A percentile compares a stretch with the other conserved stretches of the same genome.
Conservation (phyloP, 495 filamentous ascomycete species). For the Chaetomium cochliodes region DNA sequence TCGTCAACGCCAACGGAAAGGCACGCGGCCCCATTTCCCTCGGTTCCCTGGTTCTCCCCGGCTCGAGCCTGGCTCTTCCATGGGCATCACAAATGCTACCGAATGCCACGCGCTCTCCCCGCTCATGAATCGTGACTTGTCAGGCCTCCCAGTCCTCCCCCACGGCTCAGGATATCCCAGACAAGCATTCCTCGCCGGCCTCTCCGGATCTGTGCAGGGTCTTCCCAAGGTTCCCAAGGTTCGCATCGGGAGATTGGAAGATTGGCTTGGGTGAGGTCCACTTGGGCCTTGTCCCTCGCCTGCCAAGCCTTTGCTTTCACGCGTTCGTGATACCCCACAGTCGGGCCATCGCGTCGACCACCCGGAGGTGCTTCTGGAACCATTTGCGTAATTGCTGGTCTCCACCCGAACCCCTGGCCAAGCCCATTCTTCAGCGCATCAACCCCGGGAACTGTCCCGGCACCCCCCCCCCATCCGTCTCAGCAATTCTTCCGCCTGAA, state of each 20-base stretch:
- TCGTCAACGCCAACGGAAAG: not conserved
- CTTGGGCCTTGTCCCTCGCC: not conserved
- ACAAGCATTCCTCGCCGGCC: not conserved
- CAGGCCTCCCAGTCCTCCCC: not conserved
- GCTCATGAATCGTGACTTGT: not conserved
- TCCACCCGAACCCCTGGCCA: conserved; percentile 15
- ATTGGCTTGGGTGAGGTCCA: not conserved
- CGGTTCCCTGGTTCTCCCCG: not conserved
- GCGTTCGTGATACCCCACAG: conserved; percentile 19
- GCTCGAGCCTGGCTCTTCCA: not conserved
- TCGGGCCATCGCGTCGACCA: conserved; percentile 21
- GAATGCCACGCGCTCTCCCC: not conserved
- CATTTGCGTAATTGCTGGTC: conserved; percentile 20
- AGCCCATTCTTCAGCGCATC: conserved; percentile 19
- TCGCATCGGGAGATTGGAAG: not conserved
- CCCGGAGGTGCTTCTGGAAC: conserved; percentile 18
- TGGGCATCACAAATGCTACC: not conserved
- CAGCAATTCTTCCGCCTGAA: conserved; percentile 37
- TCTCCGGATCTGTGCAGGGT: not conserved
- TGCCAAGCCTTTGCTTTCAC: conserved; percentile 16
- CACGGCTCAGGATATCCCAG: no score
- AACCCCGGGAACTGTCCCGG: conserved; percentile 18
- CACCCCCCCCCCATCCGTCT: conserved; percentile 32
- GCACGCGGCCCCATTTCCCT: not conserved
- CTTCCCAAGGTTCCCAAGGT: no score